Evolutionary conservation across 345 rosid species (phyloP).

Genomic region (Triadica sebifera): DNA sequence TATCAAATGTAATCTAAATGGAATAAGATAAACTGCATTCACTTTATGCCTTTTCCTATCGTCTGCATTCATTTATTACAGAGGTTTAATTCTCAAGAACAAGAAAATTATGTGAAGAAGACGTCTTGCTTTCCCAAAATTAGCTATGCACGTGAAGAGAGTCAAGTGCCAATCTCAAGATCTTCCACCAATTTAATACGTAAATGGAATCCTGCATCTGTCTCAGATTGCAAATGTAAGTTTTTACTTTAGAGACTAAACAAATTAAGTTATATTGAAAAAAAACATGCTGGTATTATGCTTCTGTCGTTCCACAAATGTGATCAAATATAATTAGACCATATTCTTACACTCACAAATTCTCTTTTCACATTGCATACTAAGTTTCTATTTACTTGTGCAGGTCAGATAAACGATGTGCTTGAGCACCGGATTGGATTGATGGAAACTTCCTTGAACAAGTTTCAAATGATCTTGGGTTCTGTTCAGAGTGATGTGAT

Average conservation of each 20-base stretch:
- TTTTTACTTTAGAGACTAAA: background rate
- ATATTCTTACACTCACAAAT: background rate
- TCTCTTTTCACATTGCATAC: constrained; percentile 5
- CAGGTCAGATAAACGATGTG: constrained; percentile 70
- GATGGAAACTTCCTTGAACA: constrained; percentile 75
- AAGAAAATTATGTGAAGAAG: constrained; percentile 54
- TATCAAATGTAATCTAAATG: background rate
- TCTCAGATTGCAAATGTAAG: constrained; percentile 54
- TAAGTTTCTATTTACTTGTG: constrained; percentile 18
- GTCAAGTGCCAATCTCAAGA: constrained; percentile 51
- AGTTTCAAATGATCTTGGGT: constrained; percentile 73
- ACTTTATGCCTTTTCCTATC: background rate
- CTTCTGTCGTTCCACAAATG: background rate
- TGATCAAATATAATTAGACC: background rate
- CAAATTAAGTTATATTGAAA: background rate
- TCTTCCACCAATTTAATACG: constrained; percentile 47
- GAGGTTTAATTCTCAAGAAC: constrained; percentile 76
- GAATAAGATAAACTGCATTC: background rate
- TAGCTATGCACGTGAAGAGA: constrained; percentile 57
- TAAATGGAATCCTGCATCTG: constrained; percentile 57
- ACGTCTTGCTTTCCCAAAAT: constrained; percentile 46
- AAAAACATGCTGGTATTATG: background rate
- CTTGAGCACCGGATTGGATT: constrained; percentile 64
- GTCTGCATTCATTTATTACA: constrained; percentile 20
- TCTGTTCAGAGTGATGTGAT: constrained; percentile 79